Evolutionary conservation across 2,329 filamentous ascomycete genomes (phyloP).

Genomic region (Tolypocladium ovalisporum): DNA sequence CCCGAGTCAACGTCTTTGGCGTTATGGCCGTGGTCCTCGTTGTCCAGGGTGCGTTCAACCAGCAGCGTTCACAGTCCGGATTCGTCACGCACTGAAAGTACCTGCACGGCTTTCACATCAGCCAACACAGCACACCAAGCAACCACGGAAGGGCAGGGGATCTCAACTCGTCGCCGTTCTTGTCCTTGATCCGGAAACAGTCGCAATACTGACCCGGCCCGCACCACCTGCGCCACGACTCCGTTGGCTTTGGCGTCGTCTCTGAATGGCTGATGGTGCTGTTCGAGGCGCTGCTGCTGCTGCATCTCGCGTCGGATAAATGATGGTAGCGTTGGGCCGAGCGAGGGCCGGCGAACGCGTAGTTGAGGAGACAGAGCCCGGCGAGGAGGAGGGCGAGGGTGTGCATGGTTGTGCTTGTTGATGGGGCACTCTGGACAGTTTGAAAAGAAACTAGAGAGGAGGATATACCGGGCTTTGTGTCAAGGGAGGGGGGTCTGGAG

Average conservation of each 20-base stretch:
- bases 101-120: constrained; percentile 7
- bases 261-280: neutral
- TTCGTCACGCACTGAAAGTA: constrained; percentile 24
- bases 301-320: neutral
- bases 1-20: neutral
- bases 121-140: neutral
- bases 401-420: neutral
- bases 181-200: constrained; percentile 15
- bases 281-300: neutral
- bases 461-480: neutral
- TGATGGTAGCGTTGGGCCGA: neutral
- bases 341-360: neutral
- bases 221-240: constrained; percentile 5
- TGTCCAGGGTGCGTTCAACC: neutral
- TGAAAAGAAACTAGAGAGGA: neutral
- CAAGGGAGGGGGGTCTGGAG: neutral
- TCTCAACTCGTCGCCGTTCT: constrained; percentile 17
- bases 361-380: neutral
- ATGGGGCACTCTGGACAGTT: neutral
- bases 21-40: neutral
- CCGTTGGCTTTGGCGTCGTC: neutral
- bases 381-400: neutral
- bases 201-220: constrained; percentile 14
- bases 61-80: constrained; percentile 16
- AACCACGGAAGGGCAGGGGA: too few relatives aligned